Base-by-base conservation (phyloP, 1,284 basidiomycete species). In the Pyrrhoderma lamaoense region DNA sequence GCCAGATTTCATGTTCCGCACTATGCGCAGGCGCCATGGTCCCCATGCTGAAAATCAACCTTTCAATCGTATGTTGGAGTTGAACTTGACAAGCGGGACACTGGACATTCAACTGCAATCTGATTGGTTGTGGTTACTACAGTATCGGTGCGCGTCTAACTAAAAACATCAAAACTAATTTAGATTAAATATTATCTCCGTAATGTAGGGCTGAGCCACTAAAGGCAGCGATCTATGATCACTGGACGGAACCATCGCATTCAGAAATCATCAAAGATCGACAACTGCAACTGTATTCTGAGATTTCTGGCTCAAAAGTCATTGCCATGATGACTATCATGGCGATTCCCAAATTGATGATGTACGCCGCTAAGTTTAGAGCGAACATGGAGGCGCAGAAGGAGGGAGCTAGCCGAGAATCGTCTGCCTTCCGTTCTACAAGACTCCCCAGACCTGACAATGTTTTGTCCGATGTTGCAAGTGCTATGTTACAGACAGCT, bases 401-500 rank as follows among this genome's bases (percentile, higher is more conserved):
- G 56, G 75, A 85, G 62, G 81, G 85, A 31, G 82, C 86, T 25
- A 78, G 82, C 62, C 75, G 81, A 54, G 84, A 84, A 67, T 84
- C 87, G 1, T 73, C 77, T 52, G 78, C 83, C 1, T 89, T 88
- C 71, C 73, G 85, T 18, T 71, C 77, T 13, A 77, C 80, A 18
- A 76, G 76, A 34, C 69, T 74, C 5, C 79, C 85, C 3, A 82
- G 78, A 59, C 84, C 85, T 3, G 82, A 83, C 57, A 86, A 87
- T 62, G 77, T 88, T 3, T 72, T 91, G 2, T 89, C 89, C 1
- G 80, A 86, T 8, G 85, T 93, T 34, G 88, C 90, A 0, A 81
- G 87, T 50, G 88, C 87, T 13, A 88, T 93, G 76, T 67, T 93
- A 34, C 74, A 80, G 49, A 85, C 86, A 0, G 86, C 89, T 22